phyloP scores from a whole-genome alignment of 495 filamentous ascomycete genomes.

The Pyrenula aspistea region DNA sequence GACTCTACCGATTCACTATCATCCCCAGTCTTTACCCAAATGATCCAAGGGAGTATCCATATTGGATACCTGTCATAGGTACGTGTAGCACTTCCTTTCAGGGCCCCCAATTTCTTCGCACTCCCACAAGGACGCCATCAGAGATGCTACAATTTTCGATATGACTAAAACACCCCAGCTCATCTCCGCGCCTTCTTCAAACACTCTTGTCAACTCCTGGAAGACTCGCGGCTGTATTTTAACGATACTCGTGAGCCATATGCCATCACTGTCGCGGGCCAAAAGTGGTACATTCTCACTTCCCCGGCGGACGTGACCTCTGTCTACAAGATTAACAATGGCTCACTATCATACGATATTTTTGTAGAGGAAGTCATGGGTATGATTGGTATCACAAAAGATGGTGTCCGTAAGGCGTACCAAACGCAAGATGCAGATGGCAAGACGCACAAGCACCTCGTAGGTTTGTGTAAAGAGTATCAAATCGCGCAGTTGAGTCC shows the following conservation, averaged over 20 bases:
- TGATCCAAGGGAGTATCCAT: slow-evolving; percentile 17
- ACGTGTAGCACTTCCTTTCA: too few relatives aligned
- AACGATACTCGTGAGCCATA: slow-evolving; percentile 8
- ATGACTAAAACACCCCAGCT: too few relatives aligned
- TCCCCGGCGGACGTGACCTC: slow-evolving; percentile 8
- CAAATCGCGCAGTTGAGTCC: too few relatives aligned
- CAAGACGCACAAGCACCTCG: too few relatives aligned
- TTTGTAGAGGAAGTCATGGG: slow-evolving; percentile 2
- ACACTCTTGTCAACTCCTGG: too few relatives aligned
- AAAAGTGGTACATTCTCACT: slow-evolving; percentile 11
- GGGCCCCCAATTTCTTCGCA: too few relatives aligned
- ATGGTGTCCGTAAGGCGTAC: slow-evolving; percentile 2
- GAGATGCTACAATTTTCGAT: too few relatives aligned
- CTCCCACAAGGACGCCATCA: too few relatives aligned
- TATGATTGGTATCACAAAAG: neutral
- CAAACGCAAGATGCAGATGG: too few relatives aligned
- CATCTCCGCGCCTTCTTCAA: too few relatives aligned
- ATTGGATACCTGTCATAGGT: slow-evolving; percentile 17
- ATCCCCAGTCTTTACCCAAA: slow-evolving; percentile 10
- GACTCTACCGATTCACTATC: slow-evolving; percentile 15
- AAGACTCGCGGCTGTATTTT: too few relatives aligned
- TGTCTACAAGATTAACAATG: slow-evolving; percentile 10
- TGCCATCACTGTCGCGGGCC: slow-evolving; percentile 9
- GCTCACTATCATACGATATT: slow-evolving; percentile 4
- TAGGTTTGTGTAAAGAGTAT: too few relatives aligned